Base-by-base conservation (phyloP, 352 stramenopile species). In the Pythium guiyangense region DNA sequence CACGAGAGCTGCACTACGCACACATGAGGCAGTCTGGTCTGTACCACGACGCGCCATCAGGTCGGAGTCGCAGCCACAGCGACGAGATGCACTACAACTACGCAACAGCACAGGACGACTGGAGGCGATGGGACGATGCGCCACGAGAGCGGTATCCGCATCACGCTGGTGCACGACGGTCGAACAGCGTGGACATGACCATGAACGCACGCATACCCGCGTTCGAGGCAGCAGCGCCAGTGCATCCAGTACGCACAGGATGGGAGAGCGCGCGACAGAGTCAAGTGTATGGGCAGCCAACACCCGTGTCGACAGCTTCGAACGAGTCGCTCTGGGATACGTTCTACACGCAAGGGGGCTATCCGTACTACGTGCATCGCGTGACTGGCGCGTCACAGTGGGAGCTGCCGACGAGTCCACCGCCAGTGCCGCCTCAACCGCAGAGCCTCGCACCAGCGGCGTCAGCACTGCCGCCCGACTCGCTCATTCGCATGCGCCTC, bases 311-410 rank as follows among this genome's bases (percentile, higher is more conserved):
- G 39, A 3, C 49, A 46, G 1, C 11, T 17, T 4, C 43, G 11
- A 17, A 15, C 22, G 29, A 17, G 18, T 12, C 44, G 43, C 49
- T 76, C 37, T 94, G 79, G 78, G 78, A 91, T 12, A 86, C 71
- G 8, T 74, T 84, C 40, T 88, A 89, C 60, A 87, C 76, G 0
- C 57, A 83, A 44, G 75, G 92, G 46, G 84, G 84, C 5, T 89
- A 94, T 47, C 65, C 74, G 17, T 94, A 92, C 63, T 94, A 90
- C 50, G 78, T 92, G 17, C 85, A 91, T 63, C 69, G 67, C 60
- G 50, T 49, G 31, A 89, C 81, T 3, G 80, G 82, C 20, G 59
- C 76, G 27, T 94, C 84, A 0, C 84, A 91, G 54, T 94, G 82
- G 84, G 84, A 92, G 44, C 78, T 76, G n/a, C 81, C 84, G 35